These are phyloP conservation scores for Telopea speciosissima DNA, from an alignment of 177 flowering plant genomes.

Conservation along the genomic window DNA sequence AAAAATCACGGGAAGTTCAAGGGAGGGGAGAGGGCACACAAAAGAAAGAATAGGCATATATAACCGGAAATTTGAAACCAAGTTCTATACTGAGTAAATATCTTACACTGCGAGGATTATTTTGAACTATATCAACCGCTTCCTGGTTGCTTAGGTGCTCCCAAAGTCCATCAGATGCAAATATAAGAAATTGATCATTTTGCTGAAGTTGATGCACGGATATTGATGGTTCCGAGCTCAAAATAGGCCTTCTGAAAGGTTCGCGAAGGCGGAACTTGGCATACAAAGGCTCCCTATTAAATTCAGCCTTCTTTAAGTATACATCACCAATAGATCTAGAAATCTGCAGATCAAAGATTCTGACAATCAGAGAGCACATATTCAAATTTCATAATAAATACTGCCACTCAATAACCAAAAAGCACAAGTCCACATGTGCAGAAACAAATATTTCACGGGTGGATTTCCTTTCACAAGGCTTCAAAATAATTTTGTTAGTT, in stretches of 20 bases:
- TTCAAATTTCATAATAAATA: background rate
- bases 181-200: constrained; percentile 73
- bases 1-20: no score
- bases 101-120: constrained; percentile 59
- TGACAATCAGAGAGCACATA: constrained; percentile 8
- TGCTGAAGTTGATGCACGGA: constrained; percentile 58
- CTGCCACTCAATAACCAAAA: background rate
- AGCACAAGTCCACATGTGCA: background rate
- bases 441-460: background rate
- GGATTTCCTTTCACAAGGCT: background rate
- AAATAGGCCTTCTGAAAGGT: constrained; percentile 65
- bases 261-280: constrained; percentile 73
- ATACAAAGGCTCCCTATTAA: constrained; percentile 71
- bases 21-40: background rate
- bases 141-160: constrained; percentile 87
- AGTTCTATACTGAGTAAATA: background rate
- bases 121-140: constrained; percentile 71
- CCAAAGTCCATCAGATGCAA: constrained; percentile 96
- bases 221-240: constrained; percentile 76
- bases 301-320: constrained; percentile 67
- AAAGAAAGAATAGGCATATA: background rate
- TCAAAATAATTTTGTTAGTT: background rate
- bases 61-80: background rate
- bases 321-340: constrained; percentile 81
- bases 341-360: constrained; percentile 30